Evolutionary conservation across 148 eudicot species (phyloP).

Genomic region (Oxyria digyna): DNA sequence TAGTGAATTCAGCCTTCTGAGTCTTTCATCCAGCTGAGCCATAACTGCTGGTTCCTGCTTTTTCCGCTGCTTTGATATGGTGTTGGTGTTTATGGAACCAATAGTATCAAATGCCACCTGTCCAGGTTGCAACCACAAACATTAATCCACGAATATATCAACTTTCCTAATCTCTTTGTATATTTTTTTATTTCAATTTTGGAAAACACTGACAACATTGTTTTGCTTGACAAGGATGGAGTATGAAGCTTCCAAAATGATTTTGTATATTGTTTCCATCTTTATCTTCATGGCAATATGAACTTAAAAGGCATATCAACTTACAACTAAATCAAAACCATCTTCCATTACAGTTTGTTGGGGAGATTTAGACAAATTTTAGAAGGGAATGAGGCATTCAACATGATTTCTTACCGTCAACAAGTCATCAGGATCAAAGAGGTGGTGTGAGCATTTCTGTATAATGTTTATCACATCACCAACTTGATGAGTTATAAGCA

Average conservation of each 20-base stretch:
- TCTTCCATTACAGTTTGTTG: neutral
- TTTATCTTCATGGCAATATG: neutral
- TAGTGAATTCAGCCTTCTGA: slow-evolving; percentile 54
- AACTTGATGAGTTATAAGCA: slow-evolving; percentile 53
- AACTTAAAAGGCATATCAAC: neutral
- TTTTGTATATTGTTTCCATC: neutral
- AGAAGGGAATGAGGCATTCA: neutral
- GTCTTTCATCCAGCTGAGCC: slow-evolving; percentile 88
- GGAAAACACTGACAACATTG: neutral
- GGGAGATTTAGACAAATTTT: neutral
- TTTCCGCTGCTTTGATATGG: slow-evolving; percentile 78
- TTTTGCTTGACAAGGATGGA: neutral
- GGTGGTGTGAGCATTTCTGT: slow-evolving; percentile 79
- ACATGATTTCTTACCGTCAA: slow-evolving; percentile 43
- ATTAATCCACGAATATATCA: neutral
- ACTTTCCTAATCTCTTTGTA: neutral
- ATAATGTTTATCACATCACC: slow-evolving; percentile 82
- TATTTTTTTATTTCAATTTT: neutral
- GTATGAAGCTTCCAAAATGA: neutral
- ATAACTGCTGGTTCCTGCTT: slow-evolving; percentile 92
- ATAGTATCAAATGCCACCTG: slow-evolving; percentile 94
- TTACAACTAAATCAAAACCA: neutral
- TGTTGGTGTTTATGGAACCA: slow-evolving; percentile 64
- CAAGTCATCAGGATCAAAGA: slow-evolving; percentile 90
- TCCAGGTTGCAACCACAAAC: slow-evolving; percentile 3